Base-by-base conservation (phyloP, 176 grass and related monocot genomes). In the Carex kokanica region DNA sequence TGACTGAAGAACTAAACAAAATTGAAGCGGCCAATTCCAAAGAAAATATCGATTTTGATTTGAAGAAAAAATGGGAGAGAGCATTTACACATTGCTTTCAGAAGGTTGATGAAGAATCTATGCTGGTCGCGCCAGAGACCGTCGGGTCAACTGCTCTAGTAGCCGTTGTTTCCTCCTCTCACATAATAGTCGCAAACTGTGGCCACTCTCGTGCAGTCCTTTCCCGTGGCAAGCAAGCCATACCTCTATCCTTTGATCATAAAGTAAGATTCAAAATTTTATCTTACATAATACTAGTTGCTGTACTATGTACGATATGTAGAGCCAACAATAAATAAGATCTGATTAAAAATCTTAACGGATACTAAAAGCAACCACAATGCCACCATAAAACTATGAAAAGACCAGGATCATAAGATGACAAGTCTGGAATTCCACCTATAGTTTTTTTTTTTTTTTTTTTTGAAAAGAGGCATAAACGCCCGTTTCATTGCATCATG, bases 171-270 rank as follows among this genome's bases (percentile, higher is more conserved):
- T 88, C 88, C 74, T 90, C 90, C 9, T 94, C 90, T 6, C 93
- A 94, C 41, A 85, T 92, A 53, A 87, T 92, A 55, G 38, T 88
- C 21, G 90, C 86, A 0, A 94, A 94, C 13, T 92, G 88, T 27
- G 90, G 90, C 18, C 88, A 95, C 83, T 92, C 93, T 2, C 86
- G 93, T 21, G 93, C 81, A 0, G 90, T 92, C 56, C 93, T 92
- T 81, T 88, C 78, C 73, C 82, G 86, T 14, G 88, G 86, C 27
- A 92, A 94, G 79, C 57, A 86, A 60, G 78, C 88, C 16, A 21
- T 88, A 51, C 75, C 84, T 51, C 71, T 94, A 52, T 90, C 90
- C 15, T 4, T 72, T 3, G 90, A 94, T 88, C 93, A 92, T 83
- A 94, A 94, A 83, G 90, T 85, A 85, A 80, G 10, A 16, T 41